Evolutionary conservation across 352 stramenopile genomes (phyloP).

Genomic region (Phytophthora podocarpi): DNA sequence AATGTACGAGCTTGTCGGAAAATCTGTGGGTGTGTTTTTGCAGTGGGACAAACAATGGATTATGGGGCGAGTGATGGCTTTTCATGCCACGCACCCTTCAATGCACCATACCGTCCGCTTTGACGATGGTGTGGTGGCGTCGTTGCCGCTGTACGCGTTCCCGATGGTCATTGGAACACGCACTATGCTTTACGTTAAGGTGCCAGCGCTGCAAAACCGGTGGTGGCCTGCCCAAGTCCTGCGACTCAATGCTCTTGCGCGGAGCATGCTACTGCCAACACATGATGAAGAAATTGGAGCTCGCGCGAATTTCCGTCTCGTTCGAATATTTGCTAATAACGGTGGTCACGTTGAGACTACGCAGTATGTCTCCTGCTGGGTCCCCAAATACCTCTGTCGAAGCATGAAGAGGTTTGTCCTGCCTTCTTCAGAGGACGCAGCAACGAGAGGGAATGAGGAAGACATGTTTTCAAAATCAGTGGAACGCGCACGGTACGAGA

Average conservation of each 20-base stretch:
- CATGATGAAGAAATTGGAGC: conserved; percentile 44
- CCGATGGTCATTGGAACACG: conserved; percentile 70
- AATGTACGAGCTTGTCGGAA: conserved; percentile 70
- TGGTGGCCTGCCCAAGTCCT: conserved; percentile 85
- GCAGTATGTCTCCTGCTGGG: conserved; percentile 74
- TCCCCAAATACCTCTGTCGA: conserved; percentile 76
- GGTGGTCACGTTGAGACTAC: conserved; percentile 26
- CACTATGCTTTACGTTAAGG: conserved; percentile 73
- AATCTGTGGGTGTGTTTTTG: conserved; percentile 70
- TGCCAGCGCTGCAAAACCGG: conserved; percentile 55
- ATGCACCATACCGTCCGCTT: conserved; percentile 73
- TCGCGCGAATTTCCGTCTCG: conserved; percentile 52
- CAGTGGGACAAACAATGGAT: conserved; percentile 84
- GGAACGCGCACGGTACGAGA: conserved; percentile 30
- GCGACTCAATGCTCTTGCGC: conserved; percentile 63
- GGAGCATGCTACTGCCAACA: conserved; percentile 45
- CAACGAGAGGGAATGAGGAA: conserved; percentile 2
- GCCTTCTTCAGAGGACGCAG: background rate
- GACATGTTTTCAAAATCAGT: conserved; percentile 29
- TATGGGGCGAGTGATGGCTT: conserved; percentile 68
- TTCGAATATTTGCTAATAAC: conserved; percentile 59
- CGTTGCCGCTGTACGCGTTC: conserved; percentile 72
- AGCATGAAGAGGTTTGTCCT: conserved; percentile 45
- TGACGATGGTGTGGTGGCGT: conserved; percentile 64
- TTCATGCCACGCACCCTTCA: conserved; percentile 51